Percentiles rank a stretch among this genome's conserved stretches.
phyloP scores from a whole-genome alignment of 2,329 filamentous ascomycete genomes.

The Stachybotrys elegans region DNA sequence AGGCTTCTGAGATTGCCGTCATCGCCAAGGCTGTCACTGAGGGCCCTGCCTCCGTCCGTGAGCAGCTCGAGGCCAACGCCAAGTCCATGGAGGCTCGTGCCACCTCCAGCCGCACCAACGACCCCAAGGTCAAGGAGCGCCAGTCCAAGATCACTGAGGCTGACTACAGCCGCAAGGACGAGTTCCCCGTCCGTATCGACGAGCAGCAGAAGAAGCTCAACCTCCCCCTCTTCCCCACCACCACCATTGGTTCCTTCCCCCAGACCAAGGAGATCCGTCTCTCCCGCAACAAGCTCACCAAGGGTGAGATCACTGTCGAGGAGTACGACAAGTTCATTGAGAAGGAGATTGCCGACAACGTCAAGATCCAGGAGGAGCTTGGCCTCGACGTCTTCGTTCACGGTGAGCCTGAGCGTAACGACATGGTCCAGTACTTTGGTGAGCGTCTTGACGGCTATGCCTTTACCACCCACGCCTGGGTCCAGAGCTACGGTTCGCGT shows the following conservation, averaged over 20 bases:
- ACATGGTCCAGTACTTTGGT: conserved; percentile 99
- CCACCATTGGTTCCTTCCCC: conserved; percentile 98
- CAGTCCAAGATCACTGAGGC: conserved; percentile 79
- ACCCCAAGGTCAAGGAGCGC: conserved; percentile 94
- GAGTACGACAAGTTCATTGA: conserved; percentile 99
- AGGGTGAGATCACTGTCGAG: conserved; percentile 87
- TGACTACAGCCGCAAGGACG: conserved; percentile 89
- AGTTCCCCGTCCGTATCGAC: conserved; percentile 78
- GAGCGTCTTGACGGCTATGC: conserved; percentile 95
- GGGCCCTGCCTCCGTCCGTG: conserved; percentile 78
- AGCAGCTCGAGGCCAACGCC: conserved; percentile 93
- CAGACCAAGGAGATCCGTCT: conserved; percentile 99
- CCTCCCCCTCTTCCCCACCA: conserved; percentile 96
- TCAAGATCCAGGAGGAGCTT: conserved; percentile 98
- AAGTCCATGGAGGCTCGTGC: conserved; percentile 89
- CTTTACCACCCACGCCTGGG: conserved; percentile 99
- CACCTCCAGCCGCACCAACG: conserved; percentile 91
- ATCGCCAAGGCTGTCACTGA: conserved; percentile 97
- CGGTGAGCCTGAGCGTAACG: conserved; percentile 98
- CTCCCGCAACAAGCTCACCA: conserved; percentile 97
- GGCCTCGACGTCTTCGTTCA: conserved; percentile 96
- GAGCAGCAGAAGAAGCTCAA: conserved; percentile 90
- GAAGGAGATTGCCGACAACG: conserved; percentile 92
- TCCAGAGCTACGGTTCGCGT: conserved; percentile 96
- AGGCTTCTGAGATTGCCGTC: conserved; percentile 82